Conservation (phyloP, 495 filamentous ascomycete species). For the Trichoderma asperelloides region DNA sequence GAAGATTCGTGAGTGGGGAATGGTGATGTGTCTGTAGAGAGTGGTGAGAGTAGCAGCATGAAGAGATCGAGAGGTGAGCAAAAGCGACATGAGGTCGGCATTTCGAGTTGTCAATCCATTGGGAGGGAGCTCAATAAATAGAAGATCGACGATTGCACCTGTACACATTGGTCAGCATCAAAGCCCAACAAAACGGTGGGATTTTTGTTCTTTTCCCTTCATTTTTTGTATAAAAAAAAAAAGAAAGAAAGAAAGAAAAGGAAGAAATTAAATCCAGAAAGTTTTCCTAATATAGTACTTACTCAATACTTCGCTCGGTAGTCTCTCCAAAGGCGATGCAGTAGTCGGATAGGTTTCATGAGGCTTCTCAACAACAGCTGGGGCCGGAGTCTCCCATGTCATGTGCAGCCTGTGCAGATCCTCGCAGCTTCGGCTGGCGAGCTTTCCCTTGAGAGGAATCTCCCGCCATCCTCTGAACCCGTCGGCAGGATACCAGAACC, state of each 20-base stretch:
- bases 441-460: slow-evolving; percentile 54
- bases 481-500: slow-evolving; percentile 63
- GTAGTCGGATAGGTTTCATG: slow-evolving; percentile 28
- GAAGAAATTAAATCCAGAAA: too few species aligned
- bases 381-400: slow-evolving; percentile 48
- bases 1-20: slow-evolving; percentile 81
- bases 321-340: slow-evolving; percentile 48
- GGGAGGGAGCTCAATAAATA: slow-evolving; percentile 67
- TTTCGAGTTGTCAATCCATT: slow-evolving; percentile 73
- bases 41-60: slow-evolving; percentile 69
- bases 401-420: slow-evolving; percentile 51
- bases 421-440: slow-evolving; percentile 63
- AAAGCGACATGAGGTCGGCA: slow-evolving; percentile 68
- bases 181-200: background rate
- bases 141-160: slow-evolving; percentile 70
- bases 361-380: slow-evolving; percentile 18
- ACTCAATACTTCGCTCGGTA: slow-evolving; percentile 68
- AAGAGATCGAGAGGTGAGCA: slow-evolving; percentile 66
- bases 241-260: background rate
- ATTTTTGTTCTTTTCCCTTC: background rate
- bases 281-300: slow-evolving; percentile 25
- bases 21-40: slow-evolving; percentile 74
- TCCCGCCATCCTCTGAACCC: slow-evolving; percentile 66
- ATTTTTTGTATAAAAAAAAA: background rate
- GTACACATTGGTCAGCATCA: slow-evolving; percentile 19